These are phyloP conservation scores for Royoungia palumana DNA, from an alignment of 768 basidiomycete species.

Conservation along the genomic window DNA sequence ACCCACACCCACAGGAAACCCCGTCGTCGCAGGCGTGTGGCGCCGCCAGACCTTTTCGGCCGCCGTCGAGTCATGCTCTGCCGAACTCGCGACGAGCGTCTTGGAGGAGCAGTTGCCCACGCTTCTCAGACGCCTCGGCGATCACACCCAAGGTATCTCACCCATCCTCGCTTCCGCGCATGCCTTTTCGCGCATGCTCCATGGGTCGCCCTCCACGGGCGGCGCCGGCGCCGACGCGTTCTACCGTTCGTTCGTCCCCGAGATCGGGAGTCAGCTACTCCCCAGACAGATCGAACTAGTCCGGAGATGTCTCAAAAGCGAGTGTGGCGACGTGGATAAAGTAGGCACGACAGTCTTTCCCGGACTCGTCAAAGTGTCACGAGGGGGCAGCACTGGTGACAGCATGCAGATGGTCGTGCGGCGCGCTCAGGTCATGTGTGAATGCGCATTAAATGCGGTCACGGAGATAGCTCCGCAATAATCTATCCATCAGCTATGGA, in stretches of 20 bases:
- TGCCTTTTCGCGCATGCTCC: conserved; percentile 82
- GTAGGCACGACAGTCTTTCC: conserved; percentile 88
- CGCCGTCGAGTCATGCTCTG: conserved; percentile 73
- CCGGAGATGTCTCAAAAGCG: conserved; percentile 75
- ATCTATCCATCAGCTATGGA: background rate
- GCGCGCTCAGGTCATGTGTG: conserved; percentile 83
- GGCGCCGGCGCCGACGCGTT: conserved; percentile 62
- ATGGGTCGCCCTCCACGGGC: conserved; percentile 52
- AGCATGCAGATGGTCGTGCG: conserved; percentile 71
- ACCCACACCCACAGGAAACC: conserved; percentile 53
- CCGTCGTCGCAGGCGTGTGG: conserved; percentile 88
- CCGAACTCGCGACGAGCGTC: conserved; percentile 65
- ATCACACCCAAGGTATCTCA: conserved; percentile 41
- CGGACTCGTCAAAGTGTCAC: conserved; percentile 78
- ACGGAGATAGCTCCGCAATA: conserved; percentile 5
- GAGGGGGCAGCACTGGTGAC: conserved; percentile 37
- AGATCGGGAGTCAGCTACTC: conserved; percentile 69
- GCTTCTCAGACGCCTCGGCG: conserved; percentile 51
- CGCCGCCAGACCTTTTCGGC: conserved; percentile 87
- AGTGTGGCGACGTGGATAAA: conserved; percentile 65
- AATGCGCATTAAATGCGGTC: conserved; percentile 58
- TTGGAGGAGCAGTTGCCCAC: conserved; percentile 69
- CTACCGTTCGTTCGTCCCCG: conserved; percentile 84
- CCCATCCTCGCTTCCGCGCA: conserved; percentile 72
- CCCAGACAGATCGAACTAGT: conserved; percentile 82